Evolutionary conservation across 108 stramenopile species (phyloP), one percentile per base, ranked within the genome.

Genomic region (Aurantiochytrium sp.): DNA sequence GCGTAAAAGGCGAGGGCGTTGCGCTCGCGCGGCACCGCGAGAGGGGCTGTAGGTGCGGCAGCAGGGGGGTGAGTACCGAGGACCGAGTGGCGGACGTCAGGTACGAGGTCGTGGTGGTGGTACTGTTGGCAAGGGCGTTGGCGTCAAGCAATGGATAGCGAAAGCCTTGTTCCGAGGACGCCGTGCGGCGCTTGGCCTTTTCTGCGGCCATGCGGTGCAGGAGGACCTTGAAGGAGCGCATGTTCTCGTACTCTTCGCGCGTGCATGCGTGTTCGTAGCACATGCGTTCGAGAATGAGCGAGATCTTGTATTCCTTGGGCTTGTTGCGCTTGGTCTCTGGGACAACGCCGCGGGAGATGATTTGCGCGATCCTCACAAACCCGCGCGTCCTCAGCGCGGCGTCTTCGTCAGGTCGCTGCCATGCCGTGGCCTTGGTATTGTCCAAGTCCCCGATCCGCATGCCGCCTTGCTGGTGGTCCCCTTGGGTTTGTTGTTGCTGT

Each of bases 151-250:
- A 3, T 0, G 25, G 10, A 23, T 42, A 69, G 42, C 64, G 64
- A 42, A 69, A 69, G 35, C 8, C 64, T 23, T 69, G 14, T 6
- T 42, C 35, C 14, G 64, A 69, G 35, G 64, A 42, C 8, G 25
- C 25, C 21, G 64, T 42, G 64, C 76, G 76, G 2, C 76, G 76
- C 51, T 83, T 83, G 49, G 76, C 76, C 76, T 83, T 83, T 53
- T 83, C 76, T 18, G 76, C 76, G 6, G 76, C 76, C 76, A 83
- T 83, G 23, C 76, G 76, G 51, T 83, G 76, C 49, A 83, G 45
- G 45, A 83, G 51, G 18, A 83, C 51, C 28, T 53, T 47, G 76
- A 83, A 83, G 25, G 45, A 53, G 76, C 76, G 45, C 51, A 53
- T 53, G 76, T 83, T 53, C 51, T 83, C 76, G 51, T 83, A 83